Base-by-base conservation (phyloP, 129 eudicot genomes). In the Artemisia argyi region DNA sequence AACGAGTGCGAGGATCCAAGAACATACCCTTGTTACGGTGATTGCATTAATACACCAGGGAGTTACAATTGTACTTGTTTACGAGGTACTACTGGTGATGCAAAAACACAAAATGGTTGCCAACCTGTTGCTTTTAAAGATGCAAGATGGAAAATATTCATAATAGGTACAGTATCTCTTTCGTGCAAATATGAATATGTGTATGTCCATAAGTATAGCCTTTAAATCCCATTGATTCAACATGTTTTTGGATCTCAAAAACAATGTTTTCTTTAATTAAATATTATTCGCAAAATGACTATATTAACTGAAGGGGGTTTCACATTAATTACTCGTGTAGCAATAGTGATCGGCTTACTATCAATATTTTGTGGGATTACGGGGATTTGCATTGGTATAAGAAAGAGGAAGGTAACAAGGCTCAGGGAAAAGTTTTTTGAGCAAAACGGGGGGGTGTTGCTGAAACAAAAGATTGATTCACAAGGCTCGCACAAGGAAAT, bases 21-120 rank as follows among this genome's bases (percentile, higher is more conserved):
- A 11, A 63, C 22, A 16, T 69, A 61, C 68, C 58, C 71, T 1
- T 83, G 88, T 24, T 16, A 22, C 3, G 71, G 50, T 8, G 19
- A 3, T 0, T 87, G 93, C 51, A 53, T 1, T 0, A 84, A 87
- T 61, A 60, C 72, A n/a, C 64, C 48, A 12, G 91, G 87, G 2
- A 77, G 68, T 54, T 86, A 63, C 62, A 69, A 15, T 3, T 86
- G 91, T 69, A 56, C 75, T 10, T 83, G 91, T 59, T 32, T 15
- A 2, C 9, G 16, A 4, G 88, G 82, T 73, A 55, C 50, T 0
- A 5, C 4, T 2, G 85, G 79, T 3, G 85, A 82, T 47, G 16
- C 53, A 65, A 65, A 65, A 44, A 9, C 1, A 3, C 10, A 28
- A 44, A 17, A 39, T 65, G 69, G 54, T 1, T 65, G 69, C n/a